Evolutionary conservation across 306 rosid species (phyloP).

Genomic region (Pachyrhizus erosus): DNA sequence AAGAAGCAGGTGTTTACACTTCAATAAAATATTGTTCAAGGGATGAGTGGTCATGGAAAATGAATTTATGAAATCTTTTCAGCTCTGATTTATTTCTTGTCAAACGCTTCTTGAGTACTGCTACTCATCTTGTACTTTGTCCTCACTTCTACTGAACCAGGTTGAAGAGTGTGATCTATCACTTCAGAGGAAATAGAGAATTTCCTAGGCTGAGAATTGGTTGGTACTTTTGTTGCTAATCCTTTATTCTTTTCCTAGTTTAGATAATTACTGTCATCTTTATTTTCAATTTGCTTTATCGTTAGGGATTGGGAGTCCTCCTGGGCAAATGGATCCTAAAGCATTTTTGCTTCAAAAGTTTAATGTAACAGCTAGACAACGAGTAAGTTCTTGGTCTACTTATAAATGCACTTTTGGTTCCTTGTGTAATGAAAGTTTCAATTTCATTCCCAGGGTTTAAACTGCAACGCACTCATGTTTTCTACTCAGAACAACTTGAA

Average conservation of each 20-base stretch:
- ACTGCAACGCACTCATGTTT: conserved; percentile 24
- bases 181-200: conserved; percentile 83
- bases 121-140: conserved; percentile 24
- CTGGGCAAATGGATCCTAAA: conserved; percentile 99
- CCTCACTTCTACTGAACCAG: conserved; percentile 56
- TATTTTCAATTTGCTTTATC: conserved; percentile 33
- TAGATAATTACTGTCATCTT: background rate
- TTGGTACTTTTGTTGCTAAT: conserved; percentile 49
- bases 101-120: conserved; percentile 29
- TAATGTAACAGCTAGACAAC: conserved; percentile 72
- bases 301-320: conserved; percentile 88
- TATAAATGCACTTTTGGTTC: conserved; percentile 23
- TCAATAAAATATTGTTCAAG: conserved; percentile 22
- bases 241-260: conserved; percentile 5
- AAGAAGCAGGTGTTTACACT: conserved; percentile 20
- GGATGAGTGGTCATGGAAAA: conserved; percentile 32
- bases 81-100: conserved; percentile 37
- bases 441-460: conserved; percentile 10
- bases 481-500: background rate
- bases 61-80: conserved; percentile 37
- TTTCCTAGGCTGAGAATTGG: conserved; percentile 87
- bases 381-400: conserved; percentile 61
- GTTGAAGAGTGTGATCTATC: conserved; percentile 81
- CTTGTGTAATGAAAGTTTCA: conserved; percentile 23
- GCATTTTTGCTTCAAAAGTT: conserved; percentile 93